Conservation (phyloP, 2,329 filamentous ascomycete species). For the Alternaria longipes region DNA sequence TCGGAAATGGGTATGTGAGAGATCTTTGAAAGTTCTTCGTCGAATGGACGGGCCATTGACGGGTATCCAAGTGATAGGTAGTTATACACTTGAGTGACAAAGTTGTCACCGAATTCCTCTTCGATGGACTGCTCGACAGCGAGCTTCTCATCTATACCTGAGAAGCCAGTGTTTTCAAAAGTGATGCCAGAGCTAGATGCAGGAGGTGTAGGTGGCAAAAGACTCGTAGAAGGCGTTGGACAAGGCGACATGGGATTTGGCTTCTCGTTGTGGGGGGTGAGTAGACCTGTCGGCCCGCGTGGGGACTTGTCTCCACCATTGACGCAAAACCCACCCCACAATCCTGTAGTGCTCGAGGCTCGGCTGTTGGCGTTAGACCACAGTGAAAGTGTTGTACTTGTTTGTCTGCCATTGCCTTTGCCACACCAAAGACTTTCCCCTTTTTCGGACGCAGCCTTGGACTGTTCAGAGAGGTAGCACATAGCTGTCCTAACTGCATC, state of each 20-base stretch:
- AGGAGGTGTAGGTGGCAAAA: slow-evolving; percentile 51
- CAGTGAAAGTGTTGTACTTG: slow-evolving; percentile 45
- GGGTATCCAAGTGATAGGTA: slow-evolving; percentile 94
- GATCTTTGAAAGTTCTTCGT: slow-evolving; percentile 85
- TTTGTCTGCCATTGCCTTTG: slow-evolving; percentile 39
- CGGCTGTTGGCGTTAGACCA: slow-evolving; percentile 53
- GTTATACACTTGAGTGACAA: slow-evolving; percentile 96
- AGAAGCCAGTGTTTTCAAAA: slow-evolving; percentile 44
- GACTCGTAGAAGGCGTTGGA: slow-evolving; percentile 45
- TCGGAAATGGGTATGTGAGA: slow-evolving; percentile 73
- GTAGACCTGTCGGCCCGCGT: slow-evolving; percentile 58
- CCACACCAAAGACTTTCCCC: slow-evolving; percentile 70
- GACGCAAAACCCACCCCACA: slow-evolving; percentile 80
- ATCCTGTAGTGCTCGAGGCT: slow-evolving; percentile 66
- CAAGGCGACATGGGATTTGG: slow-evolving; percentile 55
- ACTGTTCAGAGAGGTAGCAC: slow-evolving; percentile 61
- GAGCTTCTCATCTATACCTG: slow-evolving; percentile 54
- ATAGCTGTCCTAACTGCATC: slow-evolving; percentile 60
- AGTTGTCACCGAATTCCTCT: slow-evolving; percentile 79
- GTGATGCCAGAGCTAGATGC: slow-evolving; percentile 37
- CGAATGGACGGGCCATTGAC: slow-evolving; percentile 81
- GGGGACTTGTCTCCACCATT: slow-evolving; percentile 52
- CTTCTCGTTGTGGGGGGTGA: slow-evolving; percentile 57
- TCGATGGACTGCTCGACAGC: slow-evolving; percentile 59
- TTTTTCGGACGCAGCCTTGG: slow-evolving; percentile 51